Evolutionary conservation across 31 red algal species (phyloP).

Genomic region (Asparagopsis taxiformis): DNA sequence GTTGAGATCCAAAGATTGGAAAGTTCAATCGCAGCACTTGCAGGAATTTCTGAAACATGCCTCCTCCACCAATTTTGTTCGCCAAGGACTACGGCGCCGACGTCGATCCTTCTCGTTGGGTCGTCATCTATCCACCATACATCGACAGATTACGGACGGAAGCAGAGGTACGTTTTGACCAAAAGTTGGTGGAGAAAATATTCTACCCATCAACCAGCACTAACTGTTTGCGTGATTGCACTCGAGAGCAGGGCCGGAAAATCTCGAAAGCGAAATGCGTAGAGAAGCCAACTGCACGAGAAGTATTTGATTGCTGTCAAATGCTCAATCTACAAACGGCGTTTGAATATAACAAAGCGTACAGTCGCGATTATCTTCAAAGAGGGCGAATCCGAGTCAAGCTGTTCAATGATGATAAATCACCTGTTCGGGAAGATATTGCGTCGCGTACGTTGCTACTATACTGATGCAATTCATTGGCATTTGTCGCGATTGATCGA

Average conservation of each 20-base stretch:
- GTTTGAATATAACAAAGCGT: constrained; percentile 45
- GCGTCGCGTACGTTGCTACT: constrained; percentile 42
- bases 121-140: constrained; percentile 69
- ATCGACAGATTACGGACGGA: constrained; percentile 51
- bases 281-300: constrained; percentile 52
- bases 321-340: constrained; percentile 50
- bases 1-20: too few species aligned
- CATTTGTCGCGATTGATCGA: too few species aligned
- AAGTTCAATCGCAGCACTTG: too few species aligned
- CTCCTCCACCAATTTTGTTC: constrained; percentile 30
- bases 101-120: constrained; percentile 53
- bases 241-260: constrained; percentile 72
- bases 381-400: constrained; percentile 47
- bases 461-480: too few species aligned
- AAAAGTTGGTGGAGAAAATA: too few species aligned
- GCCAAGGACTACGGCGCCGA: constrained; percentile 34
- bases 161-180: constrained; percentile 34
- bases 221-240: too few species aligned
- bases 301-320: constrained; percentile 64
- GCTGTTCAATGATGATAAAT: constrained; percentile 45
- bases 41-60: too few species aligned
- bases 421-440: constrained; percentile 46
- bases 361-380: constrained; percentile 42
- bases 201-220: too few species aligned
- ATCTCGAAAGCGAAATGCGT: constrained; percentile 71